Conservation (phyloP, 305 asterid genomes). For the Solanum hybrid region DNA sequence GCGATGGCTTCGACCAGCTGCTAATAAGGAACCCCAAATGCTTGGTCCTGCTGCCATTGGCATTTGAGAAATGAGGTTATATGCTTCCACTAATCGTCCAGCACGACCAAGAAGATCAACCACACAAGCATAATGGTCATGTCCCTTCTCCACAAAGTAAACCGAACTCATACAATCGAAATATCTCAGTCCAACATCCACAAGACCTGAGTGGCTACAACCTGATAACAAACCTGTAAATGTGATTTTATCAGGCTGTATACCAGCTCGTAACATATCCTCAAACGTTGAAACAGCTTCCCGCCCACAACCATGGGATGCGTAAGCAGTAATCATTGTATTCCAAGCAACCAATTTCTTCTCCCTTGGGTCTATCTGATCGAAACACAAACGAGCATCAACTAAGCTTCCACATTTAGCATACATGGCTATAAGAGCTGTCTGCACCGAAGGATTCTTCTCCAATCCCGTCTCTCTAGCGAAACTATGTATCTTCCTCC, state of each 20-base stretch:
- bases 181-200: slow-evolving; percentile 37
- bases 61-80: slow-evolving; percentile 38
- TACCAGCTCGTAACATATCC: slow-evolving; percentile 33
- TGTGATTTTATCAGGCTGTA: slow-evolving; percentile 64
- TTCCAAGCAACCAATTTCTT: slow-evolving; percentile 73
- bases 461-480: slow-evolving; percentile 43
- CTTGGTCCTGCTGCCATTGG: slow-evolving; percentile 68
- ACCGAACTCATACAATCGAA: slow-evolving; percentile 44
- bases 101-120: slow-evolving; percentile 66
- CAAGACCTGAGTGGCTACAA: slow-evolving; percentile 68
- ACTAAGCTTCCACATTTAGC: slow-evolving; percentile 69
- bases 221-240: slow-evolving; percentile 70
- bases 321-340: slow-evolving; percentile 59
- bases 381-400: slow-evolving; percentile 37
- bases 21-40: slow-evolving; percentile 57
- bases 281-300: slow-evolving; percentile 38
- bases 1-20: slow-evolving; percentile 16
- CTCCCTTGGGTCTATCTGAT: slow-evolving; percentile 27
- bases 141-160: slow-evolving; percentile 36
- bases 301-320: slow-evolving; percentile 45
- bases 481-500: slow-evolving; percentile 46
- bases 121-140: slow-evolving; percentile 54
- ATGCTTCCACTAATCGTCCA: slow-evolving; percentile 50
- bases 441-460: slow-evolving; percentile 33
- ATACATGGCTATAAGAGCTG: slow-evolving; percentile 63